These are phyloP conservation scores for Dothideomycetes sp. DNA, from an alignment of 2,329 filamentous ascomycete species.

Conservation along the genomic window DNA sequence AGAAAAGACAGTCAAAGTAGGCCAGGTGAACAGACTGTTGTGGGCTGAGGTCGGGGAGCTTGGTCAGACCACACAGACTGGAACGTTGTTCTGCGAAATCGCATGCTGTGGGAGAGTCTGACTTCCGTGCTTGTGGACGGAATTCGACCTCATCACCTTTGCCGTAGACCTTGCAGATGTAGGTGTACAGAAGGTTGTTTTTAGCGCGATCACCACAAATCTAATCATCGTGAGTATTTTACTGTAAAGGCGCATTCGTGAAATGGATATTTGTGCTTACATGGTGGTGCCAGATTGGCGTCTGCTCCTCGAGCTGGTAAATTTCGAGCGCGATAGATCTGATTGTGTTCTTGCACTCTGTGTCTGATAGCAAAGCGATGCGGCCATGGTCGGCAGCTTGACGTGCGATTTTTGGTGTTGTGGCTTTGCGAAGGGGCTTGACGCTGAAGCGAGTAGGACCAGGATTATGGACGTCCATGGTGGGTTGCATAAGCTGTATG, in stretches of 20 bases:
- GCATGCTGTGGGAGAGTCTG: no score
- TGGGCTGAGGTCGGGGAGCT: not conserved
- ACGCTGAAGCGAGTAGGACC: not conserved
- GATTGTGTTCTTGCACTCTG: not conserved
- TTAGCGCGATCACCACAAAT: not conserved
- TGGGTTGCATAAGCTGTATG: no score
- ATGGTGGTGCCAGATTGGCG: not conserved
- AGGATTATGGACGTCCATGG: not conserved
- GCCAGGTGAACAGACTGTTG: not conserved
- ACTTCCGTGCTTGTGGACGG: not conserved
- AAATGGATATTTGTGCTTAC: not conserved
- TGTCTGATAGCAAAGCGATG: not conserved
- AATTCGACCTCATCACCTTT: not conserved
- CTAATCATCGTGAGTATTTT: not conserved
- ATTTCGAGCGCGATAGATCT: not conserved
- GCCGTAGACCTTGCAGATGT: not conserved
- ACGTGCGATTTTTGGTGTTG: not conserved
- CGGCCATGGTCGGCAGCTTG: not conserved
- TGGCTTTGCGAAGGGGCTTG: not conserved
- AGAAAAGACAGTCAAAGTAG: not conserved
- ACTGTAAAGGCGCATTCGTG: no score
- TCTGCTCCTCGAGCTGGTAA: not conserved
- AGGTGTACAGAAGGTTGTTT: not conserved
- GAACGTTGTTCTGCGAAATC: no score
- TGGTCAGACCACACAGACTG: no score